Percentiles rank a stretch among this genome's conserved stretches.
phyloP scores from a whole-genome alignment of 345 rosid species.

The Eucalyptus cloeziana region DNA sequence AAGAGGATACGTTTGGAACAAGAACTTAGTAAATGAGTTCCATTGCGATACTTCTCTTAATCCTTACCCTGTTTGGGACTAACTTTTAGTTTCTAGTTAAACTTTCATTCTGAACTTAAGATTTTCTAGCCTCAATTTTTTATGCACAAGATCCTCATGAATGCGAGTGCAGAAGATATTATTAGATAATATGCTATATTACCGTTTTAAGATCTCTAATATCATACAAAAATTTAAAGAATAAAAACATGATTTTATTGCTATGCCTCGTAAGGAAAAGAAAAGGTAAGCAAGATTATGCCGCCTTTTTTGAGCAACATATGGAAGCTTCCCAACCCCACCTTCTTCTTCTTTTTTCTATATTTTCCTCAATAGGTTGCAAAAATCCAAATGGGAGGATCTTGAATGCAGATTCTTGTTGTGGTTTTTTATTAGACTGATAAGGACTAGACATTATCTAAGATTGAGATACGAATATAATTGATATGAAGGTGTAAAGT shows the following conservation, averaged over 20 bases:
- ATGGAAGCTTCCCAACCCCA: background rate
- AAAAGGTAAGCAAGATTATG: background rate
- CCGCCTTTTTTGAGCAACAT: background rate
- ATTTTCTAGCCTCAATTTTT: too few species aligned
- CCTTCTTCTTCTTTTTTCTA: background rate
- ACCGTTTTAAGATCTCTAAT: background rate
- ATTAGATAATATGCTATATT: background rate
- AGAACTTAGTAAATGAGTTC: background rate
- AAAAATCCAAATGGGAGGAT: background rate
- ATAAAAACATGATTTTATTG: background rate
- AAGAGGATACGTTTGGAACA: rapidly evolving
- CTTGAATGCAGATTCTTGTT: background rate
- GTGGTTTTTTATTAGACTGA: background rate
- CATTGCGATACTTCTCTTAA: too few species aligned
- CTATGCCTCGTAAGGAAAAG: too few species aligned
- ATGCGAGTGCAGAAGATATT: too few species aligned
- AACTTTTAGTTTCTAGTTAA: background rate
- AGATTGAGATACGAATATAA: rapidly evolving
- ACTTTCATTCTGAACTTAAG: too few species aligned
- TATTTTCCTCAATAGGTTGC: background rate
- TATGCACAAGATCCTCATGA: too few species aligned
- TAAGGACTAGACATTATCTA: background rate
- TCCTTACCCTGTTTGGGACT: rapidly evolving
- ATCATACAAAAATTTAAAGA: too few species aligned
- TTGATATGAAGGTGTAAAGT: background rate